Conservation (phyloP, 1,284 basidiomycete species). For the Apiotrichum montevideense region DNA sequence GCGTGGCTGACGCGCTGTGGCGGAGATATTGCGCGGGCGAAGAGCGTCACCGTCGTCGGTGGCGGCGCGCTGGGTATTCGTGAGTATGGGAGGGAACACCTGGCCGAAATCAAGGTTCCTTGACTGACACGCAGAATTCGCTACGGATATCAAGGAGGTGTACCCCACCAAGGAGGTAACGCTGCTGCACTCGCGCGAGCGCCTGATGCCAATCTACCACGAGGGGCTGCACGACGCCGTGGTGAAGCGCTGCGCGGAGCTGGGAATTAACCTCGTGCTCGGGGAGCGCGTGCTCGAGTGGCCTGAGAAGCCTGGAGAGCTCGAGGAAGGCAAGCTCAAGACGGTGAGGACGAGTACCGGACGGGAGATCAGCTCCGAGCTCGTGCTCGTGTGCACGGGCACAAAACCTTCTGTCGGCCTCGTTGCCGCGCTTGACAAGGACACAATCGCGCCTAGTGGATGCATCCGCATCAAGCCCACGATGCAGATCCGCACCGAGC, state of each 20-base stretch:
- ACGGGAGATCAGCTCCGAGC: constrained; percentile 57
- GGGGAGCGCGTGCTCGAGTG: constrained; percentile 46
- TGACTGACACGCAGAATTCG: constrained; percentile 41
- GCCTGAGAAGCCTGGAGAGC: constrained; percentile 31
- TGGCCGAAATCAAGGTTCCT: not conserved
- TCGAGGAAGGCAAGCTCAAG: constrained; percentile 32
- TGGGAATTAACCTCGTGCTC: constrained; percentile 48
- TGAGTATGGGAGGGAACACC: constrained; percentile 20
- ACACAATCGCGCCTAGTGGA: constrained; percentile 50
- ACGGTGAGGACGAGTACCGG: constrained; percentile 57
- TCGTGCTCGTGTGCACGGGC: constrained; percentile 69
- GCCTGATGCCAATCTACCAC: constrained; percentile 48
- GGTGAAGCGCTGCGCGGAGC: constrained; percentile 36
- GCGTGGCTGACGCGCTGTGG: constrained; percentile 26
- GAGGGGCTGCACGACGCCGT: constrained; percentile 45
- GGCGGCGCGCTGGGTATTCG: constrained; percentile 51
- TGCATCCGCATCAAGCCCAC: constrained; percentile 55
- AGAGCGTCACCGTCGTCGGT: constrained; percentile 45
- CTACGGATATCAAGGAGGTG: constrained; percentile 48
- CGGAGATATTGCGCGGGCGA: constrained; percentile 36
- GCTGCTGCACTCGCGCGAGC: constrained; percentile 49
- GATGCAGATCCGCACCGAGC: constrained; percentile 49
- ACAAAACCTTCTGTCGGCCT: constrained; percentile 64
- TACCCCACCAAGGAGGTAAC: constrained; percentile 48
- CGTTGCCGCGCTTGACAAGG: constrained; percentile 39